Base-by-base conservation (phyloP, 805 yeast species). In the Nematodospora valgi region DNA sequence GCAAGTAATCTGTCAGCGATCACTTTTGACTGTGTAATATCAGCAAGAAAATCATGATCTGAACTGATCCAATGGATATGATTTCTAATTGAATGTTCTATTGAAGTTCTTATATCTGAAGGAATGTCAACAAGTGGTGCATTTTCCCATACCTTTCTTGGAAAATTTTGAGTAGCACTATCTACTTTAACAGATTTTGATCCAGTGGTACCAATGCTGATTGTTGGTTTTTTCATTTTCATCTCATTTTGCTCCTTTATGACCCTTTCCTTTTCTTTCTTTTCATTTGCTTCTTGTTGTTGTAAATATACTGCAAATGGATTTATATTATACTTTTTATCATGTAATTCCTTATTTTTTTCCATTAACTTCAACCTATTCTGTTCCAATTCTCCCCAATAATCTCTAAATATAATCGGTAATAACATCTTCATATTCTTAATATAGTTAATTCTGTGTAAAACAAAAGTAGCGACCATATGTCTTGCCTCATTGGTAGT, bases 401-500 rank as follows among this genome's bases (percentile, higher is more conserved):
- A 65, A 32, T 75, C 75, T 44, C 86, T 78, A 54, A 86, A 95
- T 21, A 82, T 78, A 3, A 81, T 76, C 0, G 98, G 98, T 10
- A 91, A 68, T 49, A 87, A 82, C 89, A 89, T 80, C 41, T 85
- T 85, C 58, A 91, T 56, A 52, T 86, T 88, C 48, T 88, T 88
- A 46, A 80, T 81, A 41, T 79, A 85, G 23, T 89, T 80, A 13
- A 91, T 70, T 23, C 95, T 67, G 54, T 79, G 89, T 42, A 91
- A 58, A 0, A 91, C 93, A 45, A 82, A 86, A 0, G 97, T 88
- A 0, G 98, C 97, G 0, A 91, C 88, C 49, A 74, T 72, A 54
- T 89, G 95, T 30, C 96, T 72, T 1, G 98, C 96, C 48, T 89
- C 97, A 21, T 86, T 67, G 2, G 95, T 75, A 0, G 97, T 86